Evolutionary conservation across 768 basidiomycete genomes (phyloP).

Genomic region (Naematelia aurantialba): DNA sequence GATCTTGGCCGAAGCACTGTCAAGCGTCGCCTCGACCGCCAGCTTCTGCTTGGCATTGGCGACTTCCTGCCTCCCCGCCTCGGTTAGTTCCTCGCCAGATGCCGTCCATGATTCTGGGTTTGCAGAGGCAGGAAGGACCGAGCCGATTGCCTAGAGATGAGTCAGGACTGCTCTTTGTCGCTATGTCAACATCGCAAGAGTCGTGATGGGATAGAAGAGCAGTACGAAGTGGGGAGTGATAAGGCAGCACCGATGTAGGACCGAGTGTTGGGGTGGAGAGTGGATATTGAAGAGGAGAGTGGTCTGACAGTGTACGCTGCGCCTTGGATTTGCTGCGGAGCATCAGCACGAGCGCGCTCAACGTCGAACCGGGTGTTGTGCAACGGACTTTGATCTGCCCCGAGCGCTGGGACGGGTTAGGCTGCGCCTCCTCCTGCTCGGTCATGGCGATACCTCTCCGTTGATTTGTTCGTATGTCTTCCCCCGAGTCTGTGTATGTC

Average conservation of each 20-base stretch:
- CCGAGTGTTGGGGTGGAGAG: not conserved
- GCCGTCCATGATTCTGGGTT: constrained; percentile 21
- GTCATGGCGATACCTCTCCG: not conserved
- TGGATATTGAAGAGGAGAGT: not conserved
- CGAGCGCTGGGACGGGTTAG: constrained; percentile 17
- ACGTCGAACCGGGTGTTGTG: no score
- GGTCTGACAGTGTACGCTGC: constrained; percentile 19
- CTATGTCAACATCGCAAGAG: not conserved
- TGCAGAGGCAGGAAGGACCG: constrained; percentile 33
- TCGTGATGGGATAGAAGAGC: not conserved
- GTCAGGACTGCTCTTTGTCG: not conserved
- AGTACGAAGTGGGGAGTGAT: not conserved
- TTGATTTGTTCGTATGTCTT: not conserved
- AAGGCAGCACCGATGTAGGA: not conserved
- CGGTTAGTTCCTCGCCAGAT: constrained; percentile 24
- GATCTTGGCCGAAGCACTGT: constrained; percentile 29
- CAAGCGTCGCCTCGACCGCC: constrained; percentile 31
- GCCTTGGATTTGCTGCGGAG: constrained; percentile 21
- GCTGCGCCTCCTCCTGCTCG: not conserved
- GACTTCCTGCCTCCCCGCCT: constrained; percentile 31
- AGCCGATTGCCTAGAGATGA: constrained; percentile 30
- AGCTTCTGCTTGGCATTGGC: constrained; percentile 31
- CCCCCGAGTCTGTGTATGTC: no score
- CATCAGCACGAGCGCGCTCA: no score
- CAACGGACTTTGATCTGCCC: constrained; percentile 27